These are phyloP conservation scores for Penicillium lagena DNA, from an alignment of 495 filamentous ascomycete genomes.

Conservation along the genomic window DNA sequence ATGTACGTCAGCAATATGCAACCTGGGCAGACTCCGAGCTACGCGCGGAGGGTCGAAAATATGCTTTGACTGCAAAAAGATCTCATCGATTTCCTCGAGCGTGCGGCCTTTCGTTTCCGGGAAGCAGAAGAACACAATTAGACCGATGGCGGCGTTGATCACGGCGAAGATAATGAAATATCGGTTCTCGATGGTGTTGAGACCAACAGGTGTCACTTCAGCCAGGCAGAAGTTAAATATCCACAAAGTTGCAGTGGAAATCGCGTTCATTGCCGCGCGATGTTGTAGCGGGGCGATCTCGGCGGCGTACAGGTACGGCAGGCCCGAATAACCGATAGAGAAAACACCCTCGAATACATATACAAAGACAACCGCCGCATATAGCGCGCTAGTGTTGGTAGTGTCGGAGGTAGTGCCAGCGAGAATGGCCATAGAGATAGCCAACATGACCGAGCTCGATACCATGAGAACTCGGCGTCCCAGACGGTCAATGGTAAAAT, in stretches of 20 bases:
- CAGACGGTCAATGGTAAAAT: constrained; percentile 71
- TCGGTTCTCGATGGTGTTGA: constrained; percentile 33
- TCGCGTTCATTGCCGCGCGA: constrained; percentile 58
- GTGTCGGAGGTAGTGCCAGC: constrained; percentile 38
- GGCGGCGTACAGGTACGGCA: constrained; percentile 58
- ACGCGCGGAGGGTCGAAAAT: constrained; percentile 24
- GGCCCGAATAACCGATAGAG: constrained; percentile 54
- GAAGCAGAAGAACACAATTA: constrained; percentile 50
- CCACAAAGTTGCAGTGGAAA: constrained; percentile 59
- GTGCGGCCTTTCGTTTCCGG: constrained; percentile 53
- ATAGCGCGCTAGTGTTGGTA: constrained; percentile 26
- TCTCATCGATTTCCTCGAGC: constrained; percentile 71
- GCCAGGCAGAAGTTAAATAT: constrained; percentile 43
- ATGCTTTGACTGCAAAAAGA: constrained; percentile 40
- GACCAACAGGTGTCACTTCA: constrained; percentile 38
- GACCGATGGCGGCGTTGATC: constrained; percentile 39
- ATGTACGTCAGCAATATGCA: no score
- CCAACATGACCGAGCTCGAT: constrained; percentile 46
- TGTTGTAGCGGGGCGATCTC: constrained; percentile 65
- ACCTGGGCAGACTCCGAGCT: constrained; percentile 1
- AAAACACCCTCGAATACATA: constrained; percentile 39
- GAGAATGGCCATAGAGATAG: constrained; percentile 53
- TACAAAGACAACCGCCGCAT: constrained; percentile 34
- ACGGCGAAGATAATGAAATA: constrained; percentile 47
- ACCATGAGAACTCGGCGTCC: constrained; percentile 65